Evolutionary conservation across 257 asterid genomes (phyloP), one percentile per base, ranked within the genome.

Genomic region (Primulina tabacum): DNA sequence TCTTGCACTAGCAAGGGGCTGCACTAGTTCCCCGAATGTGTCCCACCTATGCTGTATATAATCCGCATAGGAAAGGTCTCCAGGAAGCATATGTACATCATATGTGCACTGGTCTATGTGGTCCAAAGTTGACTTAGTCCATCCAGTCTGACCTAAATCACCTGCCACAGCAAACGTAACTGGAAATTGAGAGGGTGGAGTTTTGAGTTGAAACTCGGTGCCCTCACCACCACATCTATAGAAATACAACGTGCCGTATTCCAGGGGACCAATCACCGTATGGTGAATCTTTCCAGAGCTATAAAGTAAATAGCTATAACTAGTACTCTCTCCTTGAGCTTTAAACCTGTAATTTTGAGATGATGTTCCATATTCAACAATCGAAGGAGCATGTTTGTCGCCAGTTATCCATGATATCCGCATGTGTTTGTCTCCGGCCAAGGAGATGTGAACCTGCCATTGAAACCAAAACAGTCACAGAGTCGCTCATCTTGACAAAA

Each of bases 21-120:
- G 89, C 72, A 94, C 96, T 64, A 94, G 85, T 80, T 86, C 84
- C 29, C 99, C 99, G 52, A 89, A 94, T 0, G 98, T 86, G 80
- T 94, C 99, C 99, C 99, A 94, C 80, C 71, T 82, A 52, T 26
- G 71, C 69, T 94, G 99, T 60, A 91, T 57, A 67, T 85, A 88
- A 81, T 94, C 96, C 43, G 99, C 99, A 68, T 94, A 94, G 3
- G 99, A 81, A 61, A 94, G 95, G 69, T 94, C 99, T 61, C 99
- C 97, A 1, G 99, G 99, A 29, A 94, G 81, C 87, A 94, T 65
- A 72, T 87, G 95, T 58, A 94, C 78, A 72, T 93, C 96, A 67
- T 90, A 84, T 68, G 76, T 83, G 75, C 89, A 82, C 78, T 71
- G 79, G 16, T 80, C 78, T 65, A 90, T 83, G 78, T 90, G 97